These are phyloP conservation scores for Physcomitrium patens DNA, from an alignment of 225 moss, liverwort and hornwort genomes.

Conservation along the genomic window DNA sequence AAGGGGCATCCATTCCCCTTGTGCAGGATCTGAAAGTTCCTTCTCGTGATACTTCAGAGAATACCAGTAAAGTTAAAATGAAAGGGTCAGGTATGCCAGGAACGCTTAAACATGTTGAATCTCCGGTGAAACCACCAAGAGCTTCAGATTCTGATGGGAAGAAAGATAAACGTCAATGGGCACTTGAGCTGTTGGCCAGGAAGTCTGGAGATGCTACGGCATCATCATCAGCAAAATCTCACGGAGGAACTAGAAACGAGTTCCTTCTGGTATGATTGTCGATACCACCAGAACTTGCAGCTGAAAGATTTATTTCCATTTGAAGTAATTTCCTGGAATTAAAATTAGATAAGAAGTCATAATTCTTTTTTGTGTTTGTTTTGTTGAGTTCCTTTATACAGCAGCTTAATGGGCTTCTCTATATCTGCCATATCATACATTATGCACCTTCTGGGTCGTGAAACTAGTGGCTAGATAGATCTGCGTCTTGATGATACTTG, in stretches of 20 bases:
- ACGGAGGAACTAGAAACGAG: conserved; percentile 50
- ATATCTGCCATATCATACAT: conserved; percentile 11
- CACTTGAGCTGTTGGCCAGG: conserved; percentile 94
- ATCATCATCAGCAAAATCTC: conserved; percentile 50
- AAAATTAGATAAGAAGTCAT: conserved; percentile 7
- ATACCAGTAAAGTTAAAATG: conserved; percentile 31
- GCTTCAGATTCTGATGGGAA: conserved; percentile 56
- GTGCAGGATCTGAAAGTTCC: conserved; percentile 34
- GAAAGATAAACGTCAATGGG: conserved; percentile 98
- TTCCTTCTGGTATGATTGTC: conserved; percentile 66
- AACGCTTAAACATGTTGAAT: conserved; percentile 28
- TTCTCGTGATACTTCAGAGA: conserved; percentile 33
- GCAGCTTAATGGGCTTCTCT: conserved; percentile 10
- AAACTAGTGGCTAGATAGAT: conserved; percentile 16
- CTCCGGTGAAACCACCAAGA: conserved; percentile 37
- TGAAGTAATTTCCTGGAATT: conserved; percentile 10
- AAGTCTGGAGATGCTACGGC: conserved; percentile 67
- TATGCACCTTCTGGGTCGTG: conserved; percentile 24
- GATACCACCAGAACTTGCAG: background rate
- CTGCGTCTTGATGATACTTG: conserved; percentile 1
- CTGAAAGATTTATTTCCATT: conserved; percentile 15
- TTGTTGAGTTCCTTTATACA: conserved; percentile 23
- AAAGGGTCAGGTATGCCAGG: conserved; percentile 30
- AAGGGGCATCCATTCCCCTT: conserved; percentile 31
- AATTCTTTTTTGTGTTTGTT: conserved; percentile 6